Percentiles rank a stretch among this genome's conserved stretches.
Evolutionary conservation across 1,284 basidiomycete species (phyloP).

Genomic region (Meripilus lineatus): DNA sequence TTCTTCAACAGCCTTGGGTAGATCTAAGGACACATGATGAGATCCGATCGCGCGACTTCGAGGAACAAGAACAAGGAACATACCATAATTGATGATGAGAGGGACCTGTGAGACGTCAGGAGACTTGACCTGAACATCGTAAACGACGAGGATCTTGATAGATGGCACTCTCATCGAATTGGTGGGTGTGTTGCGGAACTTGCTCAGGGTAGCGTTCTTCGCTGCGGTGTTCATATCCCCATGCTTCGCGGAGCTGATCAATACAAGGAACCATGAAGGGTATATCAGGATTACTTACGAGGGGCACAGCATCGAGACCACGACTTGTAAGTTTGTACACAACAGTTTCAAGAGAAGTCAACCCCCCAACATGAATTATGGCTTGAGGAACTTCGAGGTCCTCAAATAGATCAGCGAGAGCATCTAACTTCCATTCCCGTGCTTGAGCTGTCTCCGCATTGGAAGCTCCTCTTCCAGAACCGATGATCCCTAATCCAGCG

Average conservation of each 20-base stretch:
- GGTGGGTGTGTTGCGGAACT: conserved; percentile 60
- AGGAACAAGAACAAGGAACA: background rate
- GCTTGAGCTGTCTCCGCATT: conserved; percentile 85
- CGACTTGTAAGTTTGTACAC: conserved; percentile 85
- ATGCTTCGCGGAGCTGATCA: conserved; percentile 48
- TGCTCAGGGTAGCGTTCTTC: conserved; percentile 75
- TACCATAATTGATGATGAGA: conserved; percentile 89
- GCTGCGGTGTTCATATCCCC: conserved; percentile 83
- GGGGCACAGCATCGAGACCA: conserved; percentile 79
- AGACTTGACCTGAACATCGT: conserved; percentile 86
- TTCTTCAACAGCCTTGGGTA: conserved; percentile 94
- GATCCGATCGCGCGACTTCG: too few relatives aligned
- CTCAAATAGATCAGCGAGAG: conserved; percentile 88
- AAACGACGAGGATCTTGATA: conserved; percentile 81
- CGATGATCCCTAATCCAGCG: conserved; percentile 83
- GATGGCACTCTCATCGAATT: conserved; percentile 55
- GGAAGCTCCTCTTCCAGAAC: conserved; percentile 75
- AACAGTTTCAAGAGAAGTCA: conserved; percentile 80
- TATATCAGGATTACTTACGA: conserved; percentile 49
- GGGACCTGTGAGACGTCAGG: conserved; percentile 88
- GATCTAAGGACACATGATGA: conserved; percentile 50
- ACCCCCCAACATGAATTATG: conserved; percentile 87
- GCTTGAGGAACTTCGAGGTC: conserved; percentile 84
- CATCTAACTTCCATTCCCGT: conserved; percentile 96
- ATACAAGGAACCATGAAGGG: conserved; percentile 5